phyloP scores from a whole-genome alignment of 495 filamentous ascomycete genomes.

The Podospora pseudopauciseta region DNA sequence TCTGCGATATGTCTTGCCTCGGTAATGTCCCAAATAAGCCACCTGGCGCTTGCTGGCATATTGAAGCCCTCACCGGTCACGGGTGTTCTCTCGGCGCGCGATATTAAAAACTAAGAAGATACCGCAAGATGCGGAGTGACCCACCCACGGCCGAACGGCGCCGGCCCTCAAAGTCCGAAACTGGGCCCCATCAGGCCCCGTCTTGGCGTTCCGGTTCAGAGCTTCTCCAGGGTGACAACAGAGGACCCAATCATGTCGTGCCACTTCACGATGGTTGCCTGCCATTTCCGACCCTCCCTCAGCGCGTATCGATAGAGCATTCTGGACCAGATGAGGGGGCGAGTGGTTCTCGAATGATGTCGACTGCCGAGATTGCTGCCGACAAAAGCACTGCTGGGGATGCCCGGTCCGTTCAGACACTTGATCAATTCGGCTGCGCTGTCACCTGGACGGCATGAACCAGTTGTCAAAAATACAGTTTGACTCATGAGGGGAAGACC shows the following conservation, averaged over 20 bases:
- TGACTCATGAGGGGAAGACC: no score
- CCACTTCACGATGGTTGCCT: background rate
- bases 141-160: background rate
- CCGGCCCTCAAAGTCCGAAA: background rate
- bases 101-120: background rate
- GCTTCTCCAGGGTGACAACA: background rate
- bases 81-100: background rate
- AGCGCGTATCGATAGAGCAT: background rate
- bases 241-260: background rate
- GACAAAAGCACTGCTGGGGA: background rate
- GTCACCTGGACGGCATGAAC: background rate
- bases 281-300: background rate
- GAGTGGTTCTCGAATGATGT: background rate
- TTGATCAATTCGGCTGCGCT: background rate
- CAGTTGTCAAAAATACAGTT: background rate
- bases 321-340: background rate
- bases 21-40: background rate
- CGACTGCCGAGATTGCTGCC: background rate
- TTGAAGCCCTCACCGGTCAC: background rate
- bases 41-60: background rate
- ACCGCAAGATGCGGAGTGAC: background rate
- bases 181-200: background rate
- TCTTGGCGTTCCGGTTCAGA: background rate
- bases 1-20: background rate
- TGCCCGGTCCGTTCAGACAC: background rate